A percentile compares a stretch with the other conserved stretches of the same genome.
These are phyloP conservation scores for Massariosphaeria phaeospora DNA, from an alignment of 495 filamentous ascomycete species.

Conservation along the genomic window DNA sequence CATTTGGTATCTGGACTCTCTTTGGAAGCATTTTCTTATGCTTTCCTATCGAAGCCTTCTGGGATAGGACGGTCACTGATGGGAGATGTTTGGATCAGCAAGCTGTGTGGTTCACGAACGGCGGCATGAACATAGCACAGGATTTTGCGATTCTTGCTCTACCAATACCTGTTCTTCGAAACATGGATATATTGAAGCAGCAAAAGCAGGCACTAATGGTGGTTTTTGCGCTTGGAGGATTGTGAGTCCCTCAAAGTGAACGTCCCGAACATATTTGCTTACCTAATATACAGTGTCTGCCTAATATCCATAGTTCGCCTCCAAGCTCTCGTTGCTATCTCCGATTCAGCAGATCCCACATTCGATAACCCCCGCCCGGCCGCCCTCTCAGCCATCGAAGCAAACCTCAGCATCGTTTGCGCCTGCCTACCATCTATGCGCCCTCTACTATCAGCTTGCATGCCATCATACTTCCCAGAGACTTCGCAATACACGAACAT, in stretches of 20 bases:
- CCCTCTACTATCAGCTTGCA: constrained; percentile 24
- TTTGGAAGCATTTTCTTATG: constrained; percentile 38
- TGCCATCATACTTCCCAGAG: constrained; percentile 30
- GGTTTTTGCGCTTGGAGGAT: constrained; percentile 37
- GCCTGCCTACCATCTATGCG: constrained; percentile 38
- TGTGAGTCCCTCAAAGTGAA: constrained; percentile 27
- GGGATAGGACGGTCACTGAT: constrained; percentile 34
- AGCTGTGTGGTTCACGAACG: constrained; percentile 48
- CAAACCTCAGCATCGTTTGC: constrained; percentile 37
- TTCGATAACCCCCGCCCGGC: constrained; percentile 36
- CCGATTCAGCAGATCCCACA: constrained; percentile 34
- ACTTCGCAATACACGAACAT: constrained; percentile 1
- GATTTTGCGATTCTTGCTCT: constrained; percentile 47
- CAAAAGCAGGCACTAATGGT: constrained; percentile 33
- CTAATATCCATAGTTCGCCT: constrained; percentile 37
- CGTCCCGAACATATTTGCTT: not conserved
- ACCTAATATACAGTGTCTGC: constrained; percentile 28
- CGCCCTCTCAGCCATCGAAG: constrained; percentile 33
- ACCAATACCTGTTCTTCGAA: constrained; percentile 33
- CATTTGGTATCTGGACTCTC: constrained; percentile 33
- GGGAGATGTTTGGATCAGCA: constrained; percentile 47
- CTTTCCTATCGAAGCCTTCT: constrained; percentile 37
- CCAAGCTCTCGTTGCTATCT: constrained; percentile 34
- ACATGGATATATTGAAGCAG: constrained; percentile 29
- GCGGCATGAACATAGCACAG: constrained; percentile 49